A percentile compares a stretch with the other conserved stretches of the same genome.
Conservation (phyloP, 257 asterid genomes). For the Solanum sitiens region DNA sequence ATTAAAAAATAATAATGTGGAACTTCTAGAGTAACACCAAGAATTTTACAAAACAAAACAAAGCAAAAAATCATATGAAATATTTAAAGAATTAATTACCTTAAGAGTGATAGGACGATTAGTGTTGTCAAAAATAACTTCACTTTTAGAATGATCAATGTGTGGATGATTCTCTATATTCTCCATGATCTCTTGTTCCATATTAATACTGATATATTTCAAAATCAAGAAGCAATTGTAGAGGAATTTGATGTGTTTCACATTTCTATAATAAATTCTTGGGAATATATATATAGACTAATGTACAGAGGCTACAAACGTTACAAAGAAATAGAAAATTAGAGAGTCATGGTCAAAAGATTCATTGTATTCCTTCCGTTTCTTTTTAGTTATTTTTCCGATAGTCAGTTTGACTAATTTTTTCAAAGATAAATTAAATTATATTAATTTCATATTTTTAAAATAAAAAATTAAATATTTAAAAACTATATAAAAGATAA, state of each 20-base stretch:
- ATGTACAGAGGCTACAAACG: not conserved
- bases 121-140: constrained; percentile 32
- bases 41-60: not conserved
- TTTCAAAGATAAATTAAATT: too few relatives aligned
- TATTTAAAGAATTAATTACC: constrained; percentile 11
- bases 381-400: too few relatives aligned
- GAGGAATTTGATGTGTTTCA: not conserved
- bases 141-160: not conserved
- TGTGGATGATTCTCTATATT: constrained; percentile 20
- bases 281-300: not conserved
- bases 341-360: not conserved
- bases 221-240: not conserved
- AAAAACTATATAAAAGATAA: too few relatives aligned
- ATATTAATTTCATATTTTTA: too few relatives aligned
- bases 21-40: not conserved
- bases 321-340: not conserved
- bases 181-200: constrained; percentile 17
- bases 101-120: constrained; percentile 35
- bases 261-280: not conserved
- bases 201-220: not conserved
- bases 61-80: not conserved
- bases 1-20: not conserved
- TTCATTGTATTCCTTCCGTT: not conserved
- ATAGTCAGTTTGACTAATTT: not conserved
- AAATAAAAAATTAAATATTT: too few relatives aligned